Percentiles rank a stretch among this genome's conserved stretches.
Evolutionary conservation across 2,329 filamentous ascomycete species (phyloP).

Genomic region (Arthrobotrys pseudoclavata): DNA sequence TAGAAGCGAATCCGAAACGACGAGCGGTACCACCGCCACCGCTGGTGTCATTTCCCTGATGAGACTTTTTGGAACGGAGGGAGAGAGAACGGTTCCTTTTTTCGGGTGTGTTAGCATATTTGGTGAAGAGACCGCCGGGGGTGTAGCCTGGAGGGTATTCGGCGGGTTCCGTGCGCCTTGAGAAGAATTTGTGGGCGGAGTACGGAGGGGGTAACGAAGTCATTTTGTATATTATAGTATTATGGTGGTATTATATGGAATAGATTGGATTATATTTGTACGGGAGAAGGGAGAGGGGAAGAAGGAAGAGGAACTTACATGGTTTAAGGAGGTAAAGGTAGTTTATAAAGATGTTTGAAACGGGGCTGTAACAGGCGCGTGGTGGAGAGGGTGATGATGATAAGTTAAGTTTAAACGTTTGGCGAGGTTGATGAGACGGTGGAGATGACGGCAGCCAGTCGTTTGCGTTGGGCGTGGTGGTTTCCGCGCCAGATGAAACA

Average conservation of each 20-base stretch:
- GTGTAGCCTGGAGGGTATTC: slow-evolving; percentile 42
- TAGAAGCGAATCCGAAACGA: slow-evolving; percentile 86
- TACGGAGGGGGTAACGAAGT: slow-evolving; percentile 38
- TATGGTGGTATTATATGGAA: background rate
- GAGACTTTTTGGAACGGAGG: slow-evolving; percentile 75
- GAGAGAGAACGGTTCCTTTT: slow-evolving; percentile 80
- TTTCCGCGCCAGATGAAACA: slow-evolving; percentile 41
- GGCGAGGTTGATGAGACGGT: slow-evolving; percentile 17
- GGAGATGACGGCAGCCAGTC: slow-evolving; percentile 22
- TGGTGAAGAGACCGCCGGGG: slow-evolving; percentile 48
- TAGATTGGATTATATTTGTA: background rate
- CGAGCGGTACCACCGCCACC: slow-evolving; percentile 67
- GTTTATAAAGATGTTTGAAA: slow-evolving; percentile 43
- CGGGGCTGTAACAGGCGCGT: slow-evolving; percentile 51
- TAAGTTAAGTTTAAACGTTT: background rate
- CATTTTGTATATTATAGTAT: slow-evolving; percentile 8
- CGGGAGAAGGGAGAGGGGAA: slow-evolving; percentile 4
- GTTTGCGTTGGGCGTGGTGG: slow-evolving; percentile 33
- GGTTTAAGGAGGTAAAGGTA: slow-evolving; percentile 16
- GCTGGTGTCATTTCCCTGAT: slow-evolving; percentile 64
- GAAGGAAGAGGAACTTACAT: slow-evolving; percentile 42
- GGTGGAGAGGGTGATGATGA: background rate
- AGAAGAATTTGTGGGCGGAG: slow-evolving; percentile 39
- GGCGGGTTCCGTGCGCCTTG: slow-evolving; percentile 24
- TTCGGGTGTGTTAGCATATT: slow-evolving; percentile 37